These are phyloP conservation scores for Geosmithia morbida DNA, from an alignment of 2,329 filamentous ascomycete species.

Conservation along the genomic window DNA sequence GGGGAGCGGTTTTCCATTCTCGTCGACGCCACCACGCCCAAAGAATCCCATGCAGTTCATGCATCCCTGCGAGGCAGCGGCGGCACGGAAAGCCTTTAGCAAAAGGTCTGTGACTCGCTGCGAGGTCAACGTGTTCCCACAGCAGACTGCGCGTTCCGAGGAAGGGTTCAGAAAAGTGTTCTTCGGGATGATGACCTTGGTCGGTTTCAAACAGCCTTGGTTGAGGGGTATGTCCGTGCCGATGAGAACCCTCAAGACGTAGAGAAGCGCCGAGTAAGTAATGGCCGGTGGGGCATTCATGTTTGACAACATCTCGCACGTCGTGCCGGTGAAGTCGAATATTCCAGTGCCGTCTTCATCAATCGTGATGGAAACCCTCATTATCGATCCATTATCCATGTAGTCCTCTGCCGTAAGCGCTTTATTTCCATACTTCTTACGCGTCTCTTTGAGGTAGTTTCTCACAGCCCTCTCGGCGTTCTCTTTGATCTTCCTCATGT, in stretches of 20 bases:
- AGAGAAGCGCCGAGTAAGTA: constrained; percentile 9
- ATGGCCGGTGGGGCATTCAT: constrained; percentile 10
- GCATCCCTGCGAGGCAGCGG: constrained; percentile 63
- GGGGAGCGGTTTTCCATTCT: constrained; percentile 7
- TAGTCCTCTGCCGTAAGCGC: constrained; percentile 2
- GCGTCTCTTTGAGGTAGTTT: constrained; percentile 12
- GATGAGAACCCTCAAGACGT: constrained; percentile 16
- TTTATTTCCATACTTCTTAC: constrained; percentile 33
- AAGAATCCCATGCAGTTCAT: constrained; percentile 65
- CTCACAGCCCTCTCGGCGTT: constrained; percentile 17
- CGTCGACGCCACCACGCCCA: constrained; percentile 40
- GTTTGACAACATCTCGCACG: constrained; percentile 10
- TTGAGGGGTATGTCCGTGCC: constrained; percentile 17
- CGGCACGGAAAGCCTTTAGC: constrained; percentile 60
- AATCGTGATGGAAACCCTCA: constrained; percentile 61
- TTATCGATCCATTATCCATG: constrained; percentile 63
- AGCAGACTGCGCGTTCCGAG: constrained; percentile 23
- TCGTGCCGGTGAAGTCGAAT: constrained; percentile 32
- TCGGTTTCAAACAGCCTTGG: constrained; percentile 32
- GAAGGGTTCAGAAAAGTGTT: constrained; percentile 62
- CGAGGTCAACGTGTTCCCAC: constrained; percentile 17
- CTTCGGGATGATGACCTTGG: constrained; percentile 48
- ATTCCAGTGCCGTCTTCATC: constrained; percentile 64
- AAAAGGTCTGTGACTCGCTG: constrained; percentile 45
- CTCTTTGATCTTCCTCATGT: constrained; percentile 24